Evolutionary conservation across 441 rosid genomes (phyloP).

Genomic region (Gossypium schwendimanii): DNA sequence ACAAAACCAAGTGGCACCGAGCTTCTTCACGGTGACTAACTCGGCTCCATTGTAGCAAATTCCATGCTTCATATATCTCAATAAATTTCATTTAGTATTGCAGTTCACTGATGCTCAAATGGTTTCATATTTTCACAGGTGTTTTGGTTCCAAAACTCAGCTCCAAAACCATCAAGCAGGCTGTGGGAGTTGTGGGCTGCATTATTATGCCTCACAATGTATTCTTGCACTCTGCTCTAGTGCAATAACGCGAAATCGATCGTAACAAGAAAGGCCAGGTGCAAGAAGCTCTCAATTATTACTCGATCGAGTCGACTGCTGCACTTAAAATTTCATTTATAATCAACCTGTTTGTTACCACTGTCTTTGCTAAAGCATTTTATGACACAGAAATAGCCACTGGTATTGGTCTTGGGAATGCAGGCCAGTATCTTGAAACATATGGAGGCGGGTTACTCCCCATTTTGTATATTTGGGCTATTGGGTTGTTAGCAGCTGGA

Average conservation of each 20-base stretch:
- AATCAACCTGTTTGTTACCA: constrained; percentile 73
- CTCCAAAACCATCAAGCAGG: constrained; percentile 74
- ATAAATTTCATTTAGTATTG: neutral
- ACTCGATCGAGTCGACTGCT: constrained; percentile 61
- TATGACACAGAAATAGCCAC: constrained; percentile 61
- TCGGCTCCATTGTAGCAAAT: neutral
- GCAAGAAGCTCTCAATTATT: constrained; percentile 77
- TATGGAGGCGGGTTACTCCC: constrained; percentile 75
- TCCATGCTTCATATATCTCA: neutral
- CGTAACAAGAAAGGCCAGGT: constrained; percentile 51
- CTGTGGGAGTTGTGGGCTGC: constrained; percentile 89
- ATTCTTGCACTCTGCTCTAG: constrained; percentile 90
- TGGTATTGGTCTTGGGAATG: constrained; percentile 63
- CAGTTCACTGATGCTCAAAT: neutral
- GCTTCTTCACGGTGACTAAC: constrained; percentile 54
- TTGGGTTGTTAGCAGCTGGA: constrained; percentile 81
- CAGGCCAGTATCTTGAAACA: constrained; percentile 75
- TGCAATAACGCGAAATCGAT: constrained; percentile 74
- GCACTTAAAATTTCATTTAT: constrained; percentile 65
- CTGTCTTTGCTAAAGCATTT: constrained; percentile 82
- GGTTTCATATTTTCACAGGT: constrained; percentile 33
- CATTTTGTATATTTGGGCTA: constrained; percentile 80
- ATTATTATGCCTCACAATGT: constrained; percentile 93
- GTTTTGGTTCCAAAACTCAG: constrained; percentile 70
- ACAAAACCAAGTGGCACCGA: constrained; percentile 64